These are phyloP conservation scores for Ustilago shanxiensis DNA, from an alignment of 1,284 basidiomycete species.

Conservation along the genomic window DNA sequence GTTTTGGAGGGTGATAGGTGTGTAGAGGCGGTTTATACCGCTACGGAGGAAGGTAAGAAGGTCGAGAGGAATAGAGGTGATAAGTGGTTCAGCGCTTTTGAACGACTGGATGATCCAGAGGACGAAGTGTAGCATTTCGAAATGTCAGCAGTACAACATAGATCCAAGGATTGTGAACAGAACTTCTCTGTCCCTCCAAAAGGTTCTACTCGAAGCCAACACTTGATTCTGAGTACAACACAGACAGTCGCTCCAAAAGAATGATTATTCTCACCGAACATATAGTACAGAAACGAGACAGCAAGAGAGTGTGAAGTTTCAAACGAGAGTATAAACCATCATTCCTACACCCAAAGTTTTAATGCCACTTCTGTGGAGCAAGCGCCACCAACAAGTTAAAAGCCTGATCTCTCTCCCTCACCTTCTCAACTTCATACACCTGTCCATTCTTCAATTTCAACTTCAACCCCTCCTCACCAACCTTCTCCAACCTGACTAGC, in stretches of 20 bases:
- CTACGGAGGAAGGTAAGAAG: slow-evolving; percentile 93
- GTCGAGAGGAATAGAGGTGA: slow-evolving; percentile 90
- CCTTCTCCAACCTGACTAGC: slow-evolving; percentile 21
- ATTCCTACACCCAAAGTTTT: too few species aligned
- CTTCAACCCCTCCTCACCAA: slow-evolving; percentile 4
- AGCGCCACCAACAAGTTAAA: slow-evolving; percentile 41
- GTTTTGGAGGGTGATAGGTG: slow-evolving; percentile 73
- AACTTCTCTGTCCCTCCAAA: too few species aligned
- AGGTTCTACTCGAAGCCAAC: too few species aligned
- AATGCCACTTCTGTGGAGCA: slow-evolving; percentile 42
- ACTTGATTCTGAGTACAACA: too few species aligned
- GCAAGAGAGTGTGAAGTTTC: background rate
- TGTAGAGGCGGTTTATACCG: slow-evolving; percentile 61
- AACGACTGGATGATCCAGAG: slow-evolving; percentile 65
- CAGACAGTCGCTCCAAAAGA: too few species aligned
- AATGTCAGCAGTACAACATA: too few species aligned
- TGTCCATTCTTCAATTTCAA: slow-evolving; percentile 37
- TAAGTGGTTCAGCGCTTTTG: slow-evolving; percentile 89
- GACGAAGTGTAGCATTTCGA: background rate
- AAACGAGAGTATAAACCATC: too few species aligned
- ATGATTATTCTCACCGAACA: too few species aligned
- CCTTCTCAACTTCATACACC: slow-evolving; percentile 11
- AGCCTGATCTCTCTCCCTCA: slow-evolving; percentile 29
- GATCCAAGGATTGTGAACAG: too few species aligned
- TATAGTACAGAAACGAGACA: background rate